These are phyloP conservation scores for Catharanthus roseus DNA, from an alignment of 257 asterid species.

Conservation along the genomic window DNA sequence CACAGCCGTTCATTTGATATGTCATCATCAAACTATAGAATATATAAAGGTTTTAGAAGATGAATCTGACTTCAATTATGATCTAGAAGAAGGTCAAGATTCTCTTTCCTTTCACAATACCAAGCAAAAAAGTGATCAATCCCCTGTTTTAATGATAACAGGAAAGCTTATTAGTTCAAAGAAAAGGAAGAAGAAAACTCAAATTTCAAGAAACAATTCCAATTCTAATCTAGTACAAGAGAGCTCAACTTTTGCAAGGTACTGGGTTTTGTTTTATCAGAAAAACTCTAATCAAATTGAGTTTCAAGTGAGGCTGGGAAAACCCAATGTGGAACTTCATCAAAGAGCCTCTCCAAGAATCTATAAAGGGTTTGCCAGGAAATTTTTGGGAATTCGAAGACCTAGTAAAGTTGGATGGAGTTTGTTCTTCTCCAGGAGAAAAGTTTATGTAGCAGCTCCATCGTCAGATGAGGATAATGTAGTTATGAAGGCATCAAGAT, in stretches of 20 bases:
- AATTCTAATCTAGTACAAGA: slow-evolving; percentile 24
- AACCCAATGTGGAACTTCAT: slow-evolving; percentile 33
- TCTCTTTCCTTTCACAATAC: slow-evolving; percentile 11
- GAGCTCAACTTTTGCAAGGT: slow-evolving; percentile 41
- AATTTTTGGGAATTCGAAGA: slow-evolving; percentile 39
- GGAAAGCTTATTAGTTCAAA: slow-evolving; percentile 50
- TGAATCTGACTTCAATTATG: slow-evolving; percentile 24
- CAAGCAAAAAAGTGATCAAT: slow-evolving; percentile 10
- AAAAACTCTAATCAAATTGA: slow-evolving; percentile 57
- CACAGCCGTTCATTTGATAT: slow-evolving; percentile 40
- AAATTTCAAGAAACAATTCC: slow-evolving; percentile 11
- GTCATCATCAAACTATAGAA: slow-evolving; percentile 75
- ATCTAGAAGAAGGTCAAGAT: slow-evolving; percentile 22
- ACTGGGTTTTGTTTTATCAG: slow-evolving; percentile 77
- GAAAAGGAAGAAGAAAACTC: slow-evolving; percentile 23
- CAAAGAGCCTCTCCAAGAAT: slow-evolving; percentile 48
- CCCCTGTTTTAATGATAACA: slow-evolving; percentile 47
- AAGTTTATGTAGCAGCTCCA: slow-evolving; percentile 35
- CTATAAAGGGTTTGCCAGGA: slow-evolving; percentile 41
- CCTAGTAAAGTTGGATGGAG: slow-evolving; percentile 39
- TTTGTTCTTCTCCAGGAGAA: slow-evolving; percentile 36
- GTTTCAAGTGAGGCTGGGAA: slow-evolving; percentile 65
- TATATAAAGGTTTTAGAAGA: slow-evolving; percentile 34
- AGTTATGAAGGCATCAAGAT: slow-evolving; percentile 34
- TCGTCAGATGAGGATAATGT: slow-evolving; percentile 47